Conservation (phyloP, 352 stramenopile genomes). For the Phytophthora citrophthora region DNA sequence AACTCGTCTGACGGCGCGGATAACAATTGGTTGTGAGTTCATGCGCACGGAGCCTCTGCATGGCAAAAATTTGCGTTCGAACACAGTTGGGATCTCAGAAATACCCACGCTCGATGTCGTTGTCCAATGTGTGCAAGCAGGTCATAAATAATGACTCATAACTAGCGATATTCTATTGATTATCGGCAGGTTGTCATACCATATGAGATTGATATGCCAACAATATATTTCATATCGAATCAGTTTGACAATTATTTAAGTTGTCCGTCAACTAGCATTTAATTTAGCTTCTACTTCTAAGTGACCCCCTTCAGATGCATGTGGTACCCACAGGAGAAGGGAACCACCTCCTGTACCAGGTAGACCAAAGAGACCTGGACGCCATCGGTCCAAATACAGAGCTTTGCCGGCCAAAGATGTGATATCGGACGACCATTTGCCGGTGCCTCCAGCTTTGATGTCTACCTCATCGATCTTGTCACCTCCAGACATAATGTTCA, state of each 20-base stretch:
- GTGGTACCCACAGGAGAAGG: slow-evolving; percentile 63
- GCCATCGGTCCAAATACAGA: slow-evolving; percentile 75
- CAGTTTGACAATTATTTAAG: no score
- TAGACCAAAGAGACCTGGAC: slow-evolving; percentile 57
- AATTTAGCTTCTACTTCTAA: slow-evolving; percentile 54
- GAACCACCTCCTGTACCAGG: slow-evolving; percentile 67
- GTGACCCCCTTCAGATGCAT: slow-evolving; percentile 43
- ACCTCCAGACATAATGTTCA: slow-evolving; percentile 58
- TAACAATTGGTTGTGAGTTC: no score
- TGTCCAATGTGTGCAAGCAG: no score
- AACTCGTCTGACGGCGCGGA: not conserved
- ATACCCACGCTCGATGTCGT: no score
- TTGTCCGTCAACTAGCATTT: slow-evolving; percentile 42
- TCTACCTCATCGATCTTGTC: slow-evolving; percentile 45
- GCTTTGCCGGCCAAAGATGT: slow-evolving; percentile 56
- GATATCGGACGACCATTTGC: slow-evolving; percentile 45
- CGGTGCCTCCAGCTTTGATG: slow-evolving; percentile 34
- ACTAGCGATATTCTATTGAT: no score
- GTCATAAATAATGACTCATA: no score
- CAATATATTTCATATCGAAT: no score
- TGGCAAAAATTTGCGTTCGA: no score
- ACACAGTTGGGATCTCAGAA: no score
- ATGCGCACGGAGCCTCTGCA: no score
- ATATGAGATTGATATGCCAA: no score
- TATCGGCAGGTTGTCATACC: no score